These are phyloP conservation scores for Pisolithus orientalis DNA, from an alignment of 768 basidiomycete genomes.

Conservation along the genomic window DNA sequence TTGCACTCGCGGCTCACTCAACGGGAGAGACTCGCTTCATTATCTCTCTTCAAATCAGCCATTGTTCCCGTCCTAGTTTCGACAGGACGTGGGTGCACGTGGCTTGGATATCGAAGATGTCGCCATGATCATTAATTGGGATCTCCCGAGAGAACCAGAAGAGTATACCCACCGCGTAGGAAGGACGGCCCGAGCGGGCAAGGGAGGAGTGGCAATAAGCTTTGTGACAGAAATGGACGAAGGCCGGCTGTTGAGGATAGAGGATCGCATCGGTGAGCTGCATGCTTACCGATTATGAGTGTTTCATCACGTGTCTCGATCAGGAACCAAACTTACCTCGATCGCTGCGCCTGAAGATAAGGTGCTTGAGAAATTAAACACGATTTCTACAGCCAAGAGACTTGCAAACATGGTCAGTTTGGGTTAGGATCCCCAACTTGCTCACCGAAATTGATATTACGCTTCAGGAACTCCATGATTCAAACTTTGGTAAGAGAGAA, in stretches of 20 bases:
- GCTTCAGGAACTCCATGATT: constrained; percentile 73
- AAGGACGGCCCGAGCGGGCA: constrained; percentile 85
- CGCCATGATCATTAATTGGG: constrained; percentile 96
- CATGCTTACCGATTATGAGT: background rate
- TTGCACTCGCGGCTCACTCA: constrained; percentile 93
- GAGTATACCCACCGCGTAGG: constrained; percentile 97
- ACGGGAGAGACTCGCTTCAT: constrained; percentile 75
- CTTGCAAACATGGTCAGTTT: constrained; percentile 83
- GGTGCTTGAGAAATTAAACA: constrained; percentile 80
- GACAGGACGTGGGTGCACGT: constrained; percentile 93
- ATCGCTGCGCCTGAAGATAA: constrained; percentile 71
- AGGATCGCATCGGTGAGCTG: constrained; percentile 74
- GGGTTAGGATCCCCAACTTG: background rate
- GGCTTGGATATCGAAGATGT: constrained; percentile 97
- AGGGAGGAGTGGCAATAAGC: constrained; percentile 85
- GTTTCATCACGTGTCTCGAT: constrained; percentile 1
- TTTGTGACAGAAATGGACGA: constrained; percentile 95
- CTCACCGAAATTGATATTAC: background rate
- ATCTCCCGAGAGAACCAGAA: constrained; percentile 82
- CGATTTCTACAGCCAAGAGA: constrained; percentile 88
- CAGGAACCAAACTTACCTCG: constrained; percentile 72
- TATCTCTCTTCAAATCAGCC: constrained; percentile 81
- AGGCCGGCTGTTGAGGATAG: constrained; percentile 73
- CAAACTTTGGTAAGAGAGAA: constrained; percentile 85
- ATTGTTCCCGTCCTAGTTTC: constrained; percentile 89